Evolutionary conservation across 2,329 filamentous ascomycete genomes (phyloP).

Genomic region (Monosporascus sp.): DNA sequence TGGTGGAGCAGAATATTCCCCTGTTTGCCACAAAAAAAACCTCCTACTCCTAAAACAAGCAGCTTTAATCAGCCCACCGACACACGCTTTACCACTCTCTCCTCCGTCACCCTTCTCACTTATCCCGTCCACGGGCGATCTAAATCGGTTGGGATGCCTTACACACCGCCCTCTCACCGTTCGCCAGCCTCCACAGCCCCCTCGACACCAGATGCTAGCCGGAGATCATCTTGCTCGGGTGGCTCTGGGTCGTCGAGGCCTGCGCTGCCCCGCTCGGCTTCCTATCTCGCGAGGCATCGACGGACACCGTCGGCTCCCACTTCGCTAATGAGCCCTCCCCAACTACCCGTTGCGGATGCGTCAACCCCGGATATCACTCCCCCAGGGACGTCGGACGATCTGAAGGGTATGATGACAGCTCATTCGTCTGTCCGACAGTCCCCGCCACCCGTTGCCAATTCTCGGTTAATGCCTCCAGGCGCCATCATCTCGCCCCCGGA

Average conservation of each 20-base stretch:
- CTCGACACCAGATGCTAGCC: conserved; percentile 51
- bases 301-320: conserved; percentile 47
- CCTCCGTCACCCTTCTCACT: conserved; percentile 10
- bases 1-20: conserved; percentile 23
- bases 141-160: conserved; percentile 64
- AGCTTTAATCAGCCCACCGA: conserved; percentile 18
- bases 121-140: conserved; percentile 20
- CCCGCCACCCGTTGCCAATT: conserved; percentile 72
- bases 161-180: conserved; percentile 71
- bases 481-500: conserved; percentile 90
- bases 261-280: conserved; percentile 56
- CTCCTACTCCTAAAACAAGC: conserved; percentile 17
- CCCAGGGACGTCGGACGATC: conserved; percentile 43
- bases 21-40: conserved; percentile 20
- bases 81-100: conserved; percentile 8
- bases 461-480: conserved; percentile 67
- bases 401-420: conserved; percentile 41
- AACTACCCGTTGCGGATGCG: conserved; percentile 16
- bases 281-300: conserved; percentile 60
- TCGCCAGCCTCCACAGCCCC: conserved; percentile 56
- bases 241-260: conserved; percentile 39
- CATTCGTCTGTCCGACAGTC: conserved; percentile 66
- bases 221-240: conserved; percentile 46
- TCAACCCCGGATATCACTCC: conserved; percentile 38
- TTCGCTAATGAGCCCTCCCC: conserved; percentile 10